phyloP scores from a whole-genome alignment of 108 stramenopile genomes.

The Nitzschia sp. region DNA sequence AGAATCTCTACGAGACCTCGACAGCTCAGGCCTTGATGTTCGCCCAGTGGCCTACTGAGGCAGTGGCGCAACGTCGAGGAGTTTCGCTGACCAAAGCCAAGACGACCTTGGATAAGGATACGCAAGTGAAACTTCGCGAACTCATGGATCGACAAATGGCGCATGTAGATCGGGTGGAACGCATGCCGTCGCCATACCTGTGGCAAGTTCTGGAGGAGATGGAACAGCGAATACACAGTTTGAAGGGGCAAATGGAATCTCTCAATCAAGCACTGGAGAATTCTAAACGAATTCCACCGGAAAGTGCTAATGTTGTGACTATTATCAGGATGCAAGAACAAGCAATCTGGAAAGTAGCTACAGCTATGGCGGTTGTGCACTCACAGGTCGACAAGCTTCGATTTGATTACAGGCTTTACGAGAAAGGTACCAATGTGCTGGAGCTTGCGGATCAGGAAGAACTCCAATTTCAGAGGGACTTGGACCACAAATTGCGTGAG shows the following conservation, averaged over 20 bases:
- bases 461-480: conserved; percentile 40
- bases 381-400: conserved; percentile 55
- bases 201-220: conserved; percentile 66
- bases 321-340: conserved; percentile 50
- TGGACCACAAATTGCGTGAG: conserved; percentile 54
- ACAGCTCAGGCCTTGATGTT: conserved; percentile 48
- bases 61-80: conserved; percentile 56
- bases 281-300: conserved; percentile 27
- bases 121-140: conserved; percentile 29
- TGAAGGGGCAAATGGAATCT: conserved; percentile 29
- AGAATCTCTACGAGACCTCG: conserved; percentile 18
- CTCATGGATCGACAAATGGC: conserved; percentile 62
- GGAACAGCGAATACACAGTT: conserved; percentile 43
- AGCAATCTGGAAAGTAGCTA: conserved; percentile 49
- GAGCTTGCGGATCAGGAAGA: conserved; percentile 56
- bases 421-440: conserved; percentile 67
- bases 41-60: conserved; percentile 81
- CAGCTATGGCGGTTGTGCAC: conserved; percentile 48
- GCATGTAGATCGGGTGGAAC: conserved; percentile 68
- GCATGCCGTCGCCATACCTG: conserved; percentile 76
- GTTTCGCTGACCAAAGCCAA: conserved; percentile 29
- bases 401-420: conserved; percentile 37
- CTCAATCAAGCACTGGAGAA: conserved; percentile 22
- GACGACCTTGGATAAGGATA: conserved; percentile 9
- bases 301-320: conserved; percentile 36